A percentile compares a stretch with the other conserved stretches of the same genome.
These are phyloP conservation scores for Monosporascus sp. DNA, from an alignment of 2,329 filamentous ascomycete species.

Conservation along the genomic window DNA sequence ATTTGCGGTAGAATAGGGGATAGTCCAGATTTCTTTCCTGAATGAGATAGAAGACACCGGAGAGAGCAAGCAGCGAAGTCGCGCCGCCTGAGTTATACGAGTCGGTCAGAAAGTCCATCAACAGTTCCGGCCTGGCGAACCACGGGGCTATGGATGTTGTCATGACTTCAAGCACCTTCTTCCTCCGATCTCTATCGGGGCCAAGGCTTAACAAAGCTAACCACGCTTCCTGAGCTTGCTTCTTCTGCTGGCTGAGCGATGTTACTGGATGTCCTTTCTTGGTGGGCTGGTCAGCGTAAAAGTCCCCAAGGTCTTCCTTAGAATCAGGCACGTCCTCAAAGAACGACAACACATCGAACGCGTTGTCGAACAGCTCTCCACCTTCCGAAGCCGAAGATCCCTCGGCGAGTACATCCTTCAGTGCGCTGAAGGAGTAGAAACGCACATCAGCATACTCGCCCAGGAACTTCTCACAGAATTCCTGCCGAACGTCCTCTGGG, in stretches of 20 bases:
- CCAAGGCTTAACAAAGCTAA: conserved; percentile 66
- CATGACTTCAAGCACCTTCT: conserved; percentile 70
- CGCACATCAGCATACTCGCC: conserved; percentile 79
- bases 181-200: conserved; percentile 69
- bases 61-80: conserved; percentile 80
- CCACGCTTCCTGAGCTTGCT: conserved; percentile 82
- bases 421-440: conserved; percentile 72
- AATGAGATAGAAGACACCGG: conserved; percentile 92
- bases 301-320: conserved; percentile 61
- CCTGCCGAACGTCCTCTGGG: conserved; percentile 56
- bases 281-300: conserved; percentile 60
- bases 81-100: conserved; percentile 85
- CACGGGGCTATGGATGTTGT: conserved; percentile 78
- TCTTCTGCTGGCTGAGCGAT: conserved; percentile 68
- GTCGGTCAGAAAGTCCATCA: conserved; percentile 96
- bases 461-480: conserved; percentile 74
- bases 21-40: conserved; percentile 93
- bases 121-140: conserved; percentile 81
- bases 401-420: conserved; percentile 43
- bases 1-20: conserved; percentile 85
- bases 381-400: conserved; percentile 14
- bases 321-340: conserved; percentile 68
- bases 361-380: conserved; percentile 47
- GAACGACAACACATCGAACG: conserved; percentile 57
- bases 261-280: conserved; percentile 64